Percentiles rank a stretch among this genome's conserved stretches.
These are phyloP conservation scores for Leccinum pachyderme DNA, from an alignment of 1,284 basidiomycete genomes.

Conservation along the genomic window DNA sequence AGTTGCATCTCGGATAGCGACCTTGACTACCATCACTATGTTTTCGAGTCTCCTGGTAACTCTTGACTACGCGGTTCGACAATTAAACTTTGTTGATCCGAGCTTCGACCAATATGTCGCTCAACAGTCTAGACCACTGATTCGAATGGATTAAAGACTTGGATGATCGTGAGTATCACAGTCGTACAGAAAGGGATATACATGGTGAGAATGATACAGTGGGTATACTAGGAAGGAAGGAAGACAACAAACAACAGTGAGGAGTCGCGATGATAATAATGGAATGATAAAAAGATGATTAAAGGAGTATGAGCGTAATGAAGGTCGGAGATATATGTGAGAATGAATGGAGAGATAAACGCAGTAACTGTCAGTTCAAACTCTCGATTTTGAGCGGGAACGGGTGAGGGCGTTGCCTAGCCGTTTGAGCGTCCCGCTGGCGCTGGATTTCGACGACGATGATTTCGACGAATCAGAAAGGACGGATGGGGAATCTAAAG, in stretches of 20 bases:
- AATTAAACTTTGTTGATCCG: slow-evolving; percentile 19
- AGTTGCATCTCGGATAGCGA: background rate
- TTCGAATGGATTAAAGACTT: background rate
- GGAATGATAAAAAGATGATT: slow-evolving; percentile 12
- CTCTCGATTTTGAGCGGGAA: slow-evolving; percentile 24
- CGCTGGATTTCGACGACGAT: slow-evolving; percentile 21
- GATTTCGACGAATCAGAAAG: slow-evolving; percentile 22
- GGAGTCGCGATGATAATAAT: slow-evolving; percentile 17
- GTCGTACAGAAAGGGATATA: slow-evolving; percentile 3
- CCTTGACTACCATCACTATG: slow-evolving; percentile 24
- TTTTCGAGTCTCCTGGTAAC: slow-evolving; percentile 6
- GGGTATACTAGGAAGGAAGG: slow-evolving; percentile 1
- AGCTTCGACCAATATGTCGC: background rate
- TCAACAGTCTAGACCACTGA: background rate
- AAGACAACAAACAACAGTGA: background rate
- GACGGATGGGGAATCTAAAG: slow-evolving; percentile 33
- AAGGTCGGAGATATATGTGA: slow-evolving; percentile 4
- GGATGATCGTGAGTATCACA: slow-evolving; percentile 8
- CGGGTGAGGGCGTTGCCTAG: slow-evolving; percentile 23
- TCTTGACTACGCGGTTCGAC: slow-evolving; percentile 1
- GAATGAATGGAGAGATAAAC: slow-evolving; percentile 2
- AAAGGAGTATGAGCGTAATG: slow-evolving; percentile 17
- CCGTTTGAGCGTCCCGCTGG: slow-evolving; percentile 23
- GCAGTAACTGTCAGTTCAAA: slow-evolving; percentile 9
- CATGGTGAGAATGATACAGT: slow-evolving; percentile 15